Conservation (phyloP, 352 stramenopile species). For the Elongisporangium undulatum region DNA sequence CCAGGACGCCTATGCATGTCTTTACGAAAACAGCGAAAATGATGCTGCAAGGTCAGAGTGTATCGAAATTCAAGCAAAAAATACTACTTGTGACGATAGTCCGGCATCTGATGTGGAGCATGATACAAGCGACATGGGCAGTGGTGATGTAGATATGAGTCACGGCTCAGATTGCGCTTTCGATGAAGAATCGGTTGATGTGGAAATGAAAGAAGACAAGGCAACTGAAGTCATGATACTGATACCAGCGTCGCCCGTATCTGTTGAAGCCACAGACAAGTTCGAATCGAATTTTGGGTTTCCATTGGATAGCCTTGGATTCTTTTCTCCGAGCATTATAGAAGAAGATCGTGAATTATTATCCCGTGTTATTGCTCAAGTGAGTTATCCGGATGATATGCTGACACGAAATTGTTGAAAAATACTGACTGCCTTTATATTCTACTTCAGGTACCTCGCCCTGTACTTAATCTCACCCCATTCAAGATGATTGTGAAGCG, state of each 20-base stretch:
- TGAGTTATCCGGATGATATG: conserved; percentile 4
- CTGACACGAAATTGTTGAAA: neutral
- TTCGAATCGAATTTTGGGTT: conserved; percentile 1
- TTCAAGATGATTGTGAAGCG: conserved; percentile 40
- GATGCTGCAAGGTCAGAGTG: neutral
- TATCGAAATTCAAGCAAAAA: neutral
- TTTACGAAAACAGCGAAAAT: conserved; percentile 16
- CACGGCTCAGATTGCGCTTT: neutral
- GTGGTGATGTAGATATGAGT: conserved; percentile 1
- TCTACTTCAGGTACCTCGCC: neutral
- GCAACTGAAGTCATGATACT: conserved; percentile 1
- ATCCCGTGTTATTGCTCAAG: conserved; percentile 11
- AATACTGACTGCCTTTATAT: neutral
- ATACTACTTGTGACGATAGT: conserved; percentile 1
- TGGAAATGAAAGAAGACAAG: neutral
- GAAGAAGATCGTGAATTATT: conserved; percentile 19
- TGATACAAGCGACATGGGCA: neutral
- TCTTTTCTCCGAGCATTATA: conserved; percentile 17
- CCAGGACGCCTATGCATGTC: conserved; percentile 13
- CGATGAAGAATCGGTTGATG: neutral
- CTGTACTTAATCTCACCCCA: conserved; percentile 13
- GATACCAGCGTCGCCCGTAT: neutral
- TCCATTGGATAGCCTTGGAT: conserved; percentile 15
- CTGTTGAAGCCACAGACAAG: neutral
- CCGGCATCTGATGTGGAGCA: neutral